Evolutionary conservation across 768 basidiomycete species (phyloP), one percentile per base, ranked within the genome.

Genomic region (Xerocomellus amylosporus): DNA sequence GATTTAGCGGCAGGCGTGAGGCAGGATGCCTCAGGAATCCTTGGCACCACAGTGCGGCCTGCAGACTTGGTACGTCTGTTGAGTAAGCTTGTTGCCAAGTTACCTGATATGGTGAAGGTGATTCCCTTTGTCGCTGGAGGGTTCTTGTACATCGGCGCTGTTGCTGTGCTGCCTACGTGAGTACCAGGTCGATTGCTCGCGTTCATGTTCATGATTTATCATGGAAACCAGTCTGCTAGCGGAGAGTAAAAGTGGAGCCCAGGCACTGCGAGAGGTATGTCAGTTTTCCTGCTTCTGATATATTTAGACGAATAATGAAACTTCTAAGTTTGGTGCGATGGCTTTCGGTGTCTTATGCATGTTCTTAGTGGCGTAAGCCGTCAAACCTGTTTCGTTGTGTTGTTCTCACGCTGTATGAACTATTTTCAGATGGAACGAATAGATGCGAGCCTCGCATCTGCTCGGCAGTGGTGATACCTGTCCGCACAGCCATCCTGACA

Each of bases 91-190:
- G 10, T 52, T 53, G 49, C 34, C 46, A 61, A 64, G 50, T 28
- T 49, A 46, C 28, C 52, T 62, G 24, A 46, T 51, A 40, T 34
- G 58, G 31, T 51, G 56, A 60, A 92, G 90, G 89, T 93, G 43
- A 91, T 93, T 58, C 90, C 90, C 15, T 91, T 90, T 66, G 90
- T 92, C 42, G 90, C 91, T 33, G 91, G 91, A 59, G 92, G 92
- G 17, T 97, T 95, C 75, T 75, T 96, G 64, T 95, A 94, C 73
- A 94, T 96, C 66, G 93, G 92, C 26, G 90, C 90, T 30, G 93
- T 95, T 53, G 91, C 92, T 45, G 92, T 94, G 56, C 75, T 94
- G 55, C 93, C 93, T 62, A 90, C 88, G 90, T 92, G 79, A 66
- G 88, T 62, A 79, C 19, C 26, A 28, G 33, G 22, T 54, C 55